Evolutionary conservation across 2,329 filamentous ascomycete genomes (phyloP).

Genomic region (Calonectria pseudoreteaudii): DNA sequence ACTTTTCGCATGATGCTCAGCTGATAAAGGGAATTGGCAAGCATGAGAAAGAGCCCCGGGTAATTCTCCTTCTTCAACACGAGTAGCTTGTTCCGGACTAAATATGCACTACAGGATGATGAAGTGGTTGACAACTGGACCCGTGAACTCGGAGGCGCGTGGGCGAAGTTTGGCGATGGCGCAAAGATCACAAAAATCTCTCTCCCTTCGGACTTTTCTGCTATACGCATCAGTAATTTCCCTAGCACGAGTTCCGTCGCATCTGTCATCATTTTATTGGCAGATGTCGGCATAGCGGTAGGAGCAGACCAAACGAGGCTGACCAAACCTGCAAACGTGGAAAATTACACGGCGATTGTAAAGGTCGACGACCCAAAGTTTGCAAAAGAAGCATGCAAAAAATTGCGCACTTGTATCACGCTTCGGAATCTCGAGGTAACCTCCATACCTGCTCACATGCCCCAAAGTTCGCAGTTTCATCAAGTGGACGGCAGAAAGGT

Average conservation of each 20-base stretch:
- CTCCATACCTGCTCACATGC: slow-evolving; percentile 31
- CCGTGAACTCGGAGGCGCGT: slow-evolving; percentile 40
- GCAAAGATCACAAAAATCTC: slow-evolving; percentile 43
- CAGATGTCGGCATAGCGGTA: neutral
- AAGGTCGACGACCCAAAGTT: slow-evolving; percentile 23
- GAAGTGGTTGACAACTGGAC: neutral
- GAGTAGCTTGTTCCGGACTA: neutral
- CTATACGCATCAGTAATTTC: slow-evolving; percentile 47
- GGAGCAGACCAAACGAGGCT: neutral
- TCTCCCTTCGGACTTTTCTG: slow-evolving; percentile 52
- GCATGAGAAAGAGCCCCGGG: neutral
- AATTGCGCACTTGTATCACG: neutral
- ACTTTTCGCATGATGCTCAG: neutral
- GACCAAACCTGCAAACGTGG: neutral
- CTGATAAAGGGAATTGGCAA: neutral
- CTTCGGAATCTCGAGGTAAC: neutral
- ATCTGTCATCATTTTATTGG: slow-evolving; percentile 37
- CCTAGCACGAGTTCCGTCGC: slow-evolving; percentile 30
- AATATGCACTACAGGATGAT: neutral
- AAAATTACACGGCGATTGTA: slow-evolving; percentile 4
- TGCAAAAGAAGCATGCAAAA: neutral
- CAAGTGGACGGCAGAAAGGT: slow-evolving; percentile 50
- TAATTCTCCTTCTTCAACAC: neutral
- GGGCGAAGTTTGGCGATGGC: slow-evolving; percentile 48
- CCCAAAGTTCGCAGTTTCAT: slow-evolving; percentile 39